These are phyloP conservation scores for Neonectria hederae DNA, from an alignment of 2,329 filamentous ascomycete species.

Conservation along the genomic window DNA sequence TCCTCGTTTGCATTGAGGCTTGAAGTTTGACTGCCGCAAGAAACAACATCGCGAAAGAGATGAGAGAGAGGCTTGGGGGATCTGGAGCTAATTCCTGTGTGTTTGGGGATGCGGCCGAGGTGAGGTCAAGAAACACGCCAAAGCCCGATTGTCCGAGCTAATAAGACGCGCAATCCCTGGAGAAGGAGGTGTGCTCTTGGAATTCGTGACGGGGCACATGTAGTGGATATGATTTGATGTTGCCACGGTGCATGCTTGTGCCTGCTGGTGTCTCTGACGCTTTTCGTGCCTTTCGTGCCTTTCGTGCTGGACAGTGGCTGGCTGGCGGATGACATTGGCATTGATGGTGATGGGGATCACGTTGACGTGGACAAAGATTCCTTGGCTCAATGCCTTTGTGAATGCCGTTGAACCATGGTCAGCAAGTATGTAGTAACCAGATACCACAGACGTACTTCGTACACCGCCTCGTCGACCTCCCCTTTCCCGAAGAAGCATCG, in stretches of 20 bases:
- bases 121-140: conserved; percentile 8
- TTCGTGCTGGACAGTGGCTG: conserved; percentile 1
- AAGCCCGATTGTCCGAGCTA: conserved; percentile 5
- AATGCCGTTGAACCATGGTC: conserved; percentile 6
- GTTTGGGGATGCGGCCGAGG: neutral
- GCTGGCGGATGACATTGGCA: conserved; percentile 7
- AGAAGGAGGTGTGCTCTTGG: neutral
- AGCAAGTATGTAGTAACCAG: neutral
- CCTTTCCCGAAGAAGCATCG: conserved; percentile 1
- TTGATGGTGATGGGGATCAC: neutral
- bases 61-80: neutral
- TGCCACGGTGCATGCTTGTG: conserved; percentile 2
- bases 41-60: neutral
- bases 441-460: neutral
- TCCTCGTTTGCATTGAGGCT: conserved; percentile 10
- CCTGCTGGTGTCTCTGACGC: conserved; percentile 8
- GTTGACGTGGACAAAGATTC: conserved; percentile 14
- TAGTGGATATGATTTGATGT: conserved; percentile 3
- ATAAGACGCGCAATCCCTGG: neutral
- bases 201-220: neutral
- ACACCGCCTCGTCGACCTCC: conserved; percentile 19
- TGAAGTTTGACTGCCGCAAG: neutral
- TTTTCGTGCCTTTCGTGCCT: neutral
- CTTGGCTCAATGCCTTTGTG: conserved; percentile 11
- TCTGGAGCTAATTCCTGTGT: neutral